A percentile compares a stretch with the other conserved stretches of the same genome.
Conservation (phyloP, 2,329 filamentous ascomycete genomes). For the Fonsecaea pugnacius region DNA sequence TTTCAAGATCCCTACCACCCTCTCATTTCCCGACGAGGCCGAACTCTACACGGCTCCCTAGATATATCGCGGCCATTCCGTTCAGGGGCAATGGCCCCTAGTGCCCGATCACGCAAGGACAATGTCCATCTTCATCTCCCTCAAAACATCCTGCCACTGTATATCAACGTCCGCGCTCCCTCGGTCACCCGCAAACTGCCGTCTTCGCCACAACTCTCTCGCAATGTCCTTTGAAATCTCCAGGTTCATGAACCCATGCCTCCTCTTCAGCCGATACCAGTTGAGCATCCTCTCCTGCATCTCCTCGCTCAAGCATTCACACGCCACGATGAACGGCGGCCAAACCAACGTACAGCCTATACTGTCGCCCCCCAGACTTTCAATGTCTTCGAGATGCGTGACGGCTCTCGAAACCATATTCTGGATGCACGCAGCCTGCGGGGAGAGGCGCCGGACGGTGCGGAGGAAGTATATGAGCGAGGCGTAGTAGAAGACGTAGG, state of each 20-base stretch:
- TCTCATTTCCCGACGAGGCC: background rate
- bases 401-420: conserved; percentile 43
- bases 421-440: conserved; percentile 39
- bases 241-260: conserved; percentile 44
- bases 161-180: conserved; percentile 32
- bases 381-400: conserved; percentile 42
- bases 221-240: conserved; percentile 43
- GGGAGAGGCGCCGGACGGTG: conserved; percentile 38
- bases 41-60: background rate
- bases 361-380: conserved; percentile 38
- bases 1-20: background rate
- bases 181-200: conserved; percentile 20
- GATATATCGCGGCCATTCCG: background rate
- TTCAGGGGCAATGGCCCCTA: background rate
- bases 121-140: conserved; percentile 43
- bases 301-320: conserved; percentile 41
- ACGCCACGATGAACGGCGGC: conserved; percentile 45
- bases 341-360: conserved; percentile 45
- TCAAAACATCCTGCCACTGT: conserved; percentile 44
- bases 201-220: conserved; percentile 41
- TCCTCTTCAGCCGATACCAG: conserved; percentile 43
- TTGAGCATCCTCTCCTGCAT: conserved; percentile 41
- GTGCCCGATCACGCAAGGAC: conserved; percentile 35
- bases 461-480: conserved; percentile 45
- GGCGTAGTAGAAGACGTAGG: conserved; percentile 45